phyloP scores from a whole-genome alignment of 495 filamentous ascomycete genomes.

The Schizothecium vesticola region DNA sequence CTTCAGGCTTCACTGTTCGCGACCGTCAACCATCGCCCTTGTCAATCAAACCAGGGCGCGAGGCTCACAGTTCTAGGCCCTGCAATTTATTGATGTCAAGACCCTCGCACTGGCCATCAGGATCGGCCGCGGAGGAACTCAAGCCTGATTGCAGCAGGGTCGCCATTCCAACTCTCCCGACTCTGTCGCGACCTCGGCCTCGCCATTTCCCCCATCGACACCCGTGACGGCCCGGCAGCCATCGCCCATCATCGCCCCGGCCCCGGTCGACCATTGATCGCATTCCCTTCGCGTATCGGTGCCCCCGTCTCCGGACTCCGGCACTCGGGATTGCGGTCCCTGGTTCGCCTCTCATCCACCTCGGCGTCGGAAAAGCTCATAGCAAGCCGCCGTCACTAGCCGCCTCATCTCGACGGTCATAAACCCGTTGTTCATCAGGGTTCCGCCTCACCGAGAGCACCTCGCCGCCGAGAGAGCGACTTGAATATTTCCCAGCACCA shows the following conservation, averaged over 20 bases:
- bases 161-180: neutral
- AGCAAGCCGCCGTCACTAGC: neutral
- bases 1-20: neutral
- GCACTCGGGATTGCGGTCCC: neutral
- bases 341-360: neutral
- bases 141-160: conserved; percentile 7
- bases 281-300: neutral
- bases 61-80: neutral
- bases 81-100: neutral
- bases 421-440: neutral
- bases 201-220: neutral
- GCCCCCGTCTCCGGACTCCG: neutral
- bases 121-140: conserved; percentile 23
- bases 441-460: neutral
- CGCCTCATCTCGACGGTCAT: neutral
- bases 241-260: neutral
- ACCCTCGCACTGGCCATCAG: conserved; percentile 8
- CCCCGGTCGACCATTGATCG: neutral
- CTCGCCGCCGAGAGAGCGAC: neutral
- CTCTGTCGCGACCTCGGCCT: conserved; percentile 2
- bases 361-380: neutral
- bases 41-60: neutral
- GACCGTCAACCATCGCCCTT: neutral
- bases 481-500: neutral
- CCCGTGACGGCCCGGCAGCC: neutral